Conservation (phyloP, 805 yeast genomes). For the Metschnikowia anglica region DNA sequence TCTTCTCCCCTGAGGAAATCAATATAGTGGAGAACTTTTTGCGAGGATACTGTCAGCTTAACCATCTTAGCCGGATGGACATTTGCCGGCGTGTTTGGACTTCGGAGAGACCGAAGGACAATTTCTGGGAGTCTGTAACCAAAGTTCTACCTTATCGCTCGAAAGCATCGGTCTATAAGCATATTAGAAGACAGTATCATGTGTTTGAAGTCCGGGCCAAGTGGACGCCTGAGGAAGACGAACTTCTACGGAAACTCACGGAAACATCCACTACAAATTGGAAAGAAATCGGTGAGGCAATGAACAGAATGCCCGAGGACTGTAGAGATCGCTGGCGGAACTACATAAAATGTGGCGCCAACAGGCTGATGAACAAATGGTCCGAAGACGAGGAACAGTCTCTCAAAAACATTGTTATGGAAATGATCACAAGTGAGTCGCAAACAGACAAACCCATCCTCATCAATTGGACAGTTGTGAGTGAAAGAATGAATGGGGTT, state of each 20-base stretch:
- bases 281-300: conserved; percentile 74
- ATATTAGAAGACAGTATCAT: conserved; percentile 86
- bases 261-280: conserved; percentile 76
- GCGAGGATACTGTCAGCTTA: conserved; percentile 61
- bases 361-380: conserved; percentile 81
- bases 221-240: conserved; percentile 86
- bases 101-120: conserved; percentile 78
- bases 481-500: conserved; percentile 85
- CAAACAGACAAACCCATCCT: conserved; percentile 31
- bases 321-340: conserved; percentile 97
- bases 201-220: conserved; percentile 84
- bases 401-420: conserved; percentile 54
- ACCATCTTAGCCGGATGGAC: conserved; percentile 61
- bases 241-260: conserved; percentile 59
- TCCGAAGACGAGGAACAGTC: conserved; percentile 64
- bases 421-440: conserved; percentile 37
- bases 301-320: conserved; percentile 97
- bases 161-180: conserved; percentile 88
- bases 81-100: conserved; percentile 88
- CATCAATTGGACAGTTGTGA: conserved; percentile 89
- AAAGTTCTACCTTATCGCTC: conserved; percentile 81
- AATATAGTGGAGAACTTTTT: conserved; percentile 73
- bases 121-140: conserved; percentile 83
- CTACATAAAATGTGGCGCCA: conserved; percentile 86
- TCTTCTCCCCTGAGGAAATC: conserved; percentile 64